Percentiles rank a stretch among this genome's conserved stretches.
Conservation (phyloP, 208 protist genomes). For the Acanthamoeba lenticulata region DNA sequence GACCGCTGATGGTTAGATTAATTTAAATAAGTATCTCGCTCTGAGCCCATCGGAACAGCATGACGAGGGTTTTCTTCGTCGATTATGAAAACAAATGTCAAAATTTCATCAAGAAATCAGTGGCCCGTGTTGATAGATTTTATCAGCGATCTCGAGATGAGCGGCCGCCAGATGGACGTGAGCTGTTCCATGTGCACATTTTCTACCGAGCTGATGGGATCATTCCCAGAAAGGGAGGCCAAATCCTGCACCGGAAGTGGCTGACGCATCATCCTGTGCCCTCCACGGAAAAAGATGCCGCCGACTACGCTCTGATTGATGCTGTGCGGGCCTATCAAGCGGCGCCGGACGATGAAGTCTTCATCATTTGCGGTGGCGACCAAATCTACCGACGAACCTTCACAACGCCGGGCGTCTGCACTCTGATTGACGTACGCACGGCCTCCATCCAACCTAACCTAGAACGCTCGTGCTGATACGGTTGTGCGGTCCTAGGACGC, state of each 20-base stretch:
- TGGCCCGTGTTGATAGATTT: background rate
- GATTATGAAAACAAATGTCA: constrained; percentile 34
- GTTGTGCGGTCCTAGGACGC: background rate
- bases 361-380: constrained; percentile 2
- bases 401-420: background rate
- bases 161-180: background rate
- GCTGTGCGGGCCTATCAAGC: background rate
- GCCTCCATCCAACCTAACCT: too few species aligned
- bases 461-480: background rate
- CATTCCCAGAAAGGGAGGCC: background rate
- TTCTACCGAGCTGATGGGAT: background rate
- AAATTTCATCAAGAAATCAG: background rate
- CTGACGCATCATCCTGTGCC: background rate
- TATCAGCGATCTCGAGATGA: background rate
- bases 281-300: background rate
- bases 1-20: too few species aligned
- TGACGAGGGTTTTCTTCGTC: background rate
- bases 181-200: background rate
- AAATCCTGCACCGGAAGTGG: background rate
- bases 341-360: background rate
- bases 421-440: background rate
- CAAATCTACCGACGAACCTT: background rate
- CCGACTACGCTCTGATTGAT: background rate
- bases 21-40: too few species aligned
- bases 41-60: too few species aligned